Base-by-base conservation (phyloP, 257 asterid genomes). In the Gynochthodes officinalis region DNA sequence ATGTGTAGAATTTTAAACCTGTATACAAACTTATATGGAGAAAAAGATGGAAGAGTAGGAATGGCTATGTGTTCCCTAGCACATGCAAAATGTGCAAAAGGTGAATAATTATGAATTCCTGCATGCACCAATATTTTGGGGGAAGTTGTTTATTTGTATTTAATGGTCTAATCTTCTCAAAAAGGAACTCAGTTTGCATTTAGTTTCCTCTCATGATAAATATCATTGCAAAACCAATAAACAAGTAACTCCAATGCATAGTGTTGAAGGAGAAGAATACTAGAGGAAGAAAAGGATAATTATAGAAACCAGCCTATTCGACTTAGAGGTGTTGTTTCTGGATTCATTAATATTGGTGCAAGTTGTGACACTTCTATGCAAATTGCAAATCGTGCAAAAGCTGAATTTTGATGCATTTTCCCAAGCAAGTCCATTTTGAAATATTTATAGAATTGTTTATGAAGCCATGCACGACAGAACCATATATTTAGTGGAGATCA, bases 21-120 rank as follows among this genome's bases (percentile, higher is more conserved):
- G 42, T 88, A 76, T 78, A 64, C 33, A 61, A 89, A 81, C 75
- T 82, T 82, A 71, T 86, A 84, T 84, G 98, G 96, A 53, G 96
- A 83, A 76, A 82, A 80, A 28, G 97, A 93, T 85, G 96, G 85
- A 81, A 88, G 88, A 87, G 91, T 87, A 67, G 97, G 89, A 77
- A 76, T 89, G 82, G 93, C 93, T 75, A 81, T 93, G 98, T 85
- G 93, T 75, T 89, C 91, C 37, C 84, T 93, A 80, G 98, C 97
- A 74, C 88, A 83, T 70, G 96, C 80, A 60, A 93, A 93, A 82
- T 91, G 96, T 78, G 96, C 93, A 49, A 86, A 87, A 89, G 98
- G 98, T 93, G 67, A 76, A 58, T 63, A 30, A 58, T 42, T 44
- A 48, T 60, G 27, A 57, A 60, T 70, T 42, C 43, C 69, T 61